phyloP scores from a whole-genome alignment of 495 filamentous ascomycete species.

The Tuber indicum region DNA sequence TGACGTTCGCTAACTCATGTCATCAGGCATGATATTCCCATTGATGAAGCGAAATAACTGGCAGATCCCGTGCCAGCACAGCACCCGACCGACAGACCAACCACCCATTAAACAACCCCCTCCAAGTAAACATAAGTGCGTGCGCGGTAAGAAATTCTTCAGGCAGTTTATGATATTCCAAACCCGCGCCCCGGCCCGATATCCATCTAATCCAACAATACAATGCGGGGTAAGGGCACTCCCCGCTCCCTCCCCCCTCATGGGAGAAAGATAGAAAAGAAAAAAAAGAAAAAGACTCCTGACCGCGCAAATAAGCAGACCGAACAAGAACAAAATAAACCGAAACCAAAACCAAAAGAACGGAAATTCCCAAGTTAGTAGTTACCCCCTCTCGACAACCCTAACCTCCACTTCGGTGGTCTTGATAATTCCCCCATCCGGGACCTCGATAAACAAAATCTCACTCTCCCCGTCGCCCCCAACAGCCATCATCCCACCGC shows the following conservation, averaged over 20 bases:
- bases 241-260: background rate
- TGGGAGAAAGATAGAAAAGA: background rate
- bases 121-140: background rate
- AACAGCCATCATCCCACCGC: background rate
- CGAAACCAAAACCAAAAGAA: background rate
- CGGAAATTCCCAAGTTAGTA: background rate
- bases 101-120: background rate
- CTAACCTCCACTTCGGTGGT: conserved; percentile 2
- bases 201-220: background rate
- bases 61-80: background rate
- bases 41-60: background rate
- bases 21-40: background rate
- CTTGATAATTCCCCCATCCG: background rate
- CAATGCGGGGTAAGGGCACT: background rate
- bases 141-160: background rate
- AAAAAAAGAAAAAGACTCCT: background rate
- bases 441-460: background rate
- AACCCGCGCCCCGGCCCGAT: background rate
- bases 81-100: background rate
- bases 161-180: background rate
- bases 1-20: background rate
- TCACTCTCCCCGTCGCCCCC: background rate
- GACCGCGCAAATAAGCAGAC: background rate
- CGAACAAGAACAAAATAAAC: background rate
- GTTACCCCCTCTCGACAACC: background rate